Evolutionary conservation across 768 basidiomycete species (phyloP), one percentile per base, ranked within the genome.

Genomic region (Xerocomellus chrysenteron): DNA sequence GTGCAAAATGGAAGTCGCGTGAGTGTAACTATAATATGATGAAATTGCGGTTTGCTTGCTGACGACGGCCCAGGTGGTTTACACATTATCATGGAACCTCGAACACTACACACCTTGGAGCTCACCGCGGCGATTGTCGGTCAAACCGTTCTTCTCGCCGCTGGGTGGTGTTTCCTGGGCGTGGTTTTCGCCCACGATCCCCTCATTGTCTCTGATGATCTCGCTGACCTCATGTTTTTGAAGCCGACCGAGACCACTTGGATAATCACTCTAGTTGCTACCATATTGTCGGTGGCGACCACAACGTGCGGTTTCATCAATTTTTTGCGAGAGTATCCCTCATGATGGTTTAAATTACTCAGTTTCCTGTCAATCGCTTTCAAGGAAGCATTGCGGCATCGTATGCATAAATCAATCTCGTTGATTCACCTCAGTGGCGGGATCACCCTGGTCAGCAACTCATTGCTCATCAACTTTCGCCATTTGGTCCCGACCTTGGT

Each of bases 311-410:
- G 2, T n/a, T n/a, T 9, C 28, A 36, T 46, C 4, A 2, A 16
- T 1, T 30, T 37, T 35, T 36, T 13, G 5, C 2, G 4, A n/a
- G 4, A 19, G 10, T 19, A 10, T 14, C 9, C 5, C 36, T 52
- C 14, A 48, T 2, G 11, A 21, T 19, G 5, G 12, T 21, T 32
- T 16, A 2, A 33, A 7, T 40, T 32, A 1, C 17, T 3, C 36
- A 58, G 59, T 16, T 58, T 24, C 14, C 7, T 60, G 14, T 50
- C 59, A 0, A 58, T 56, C 12, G 43, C 62, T 2, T 14, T 64
- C 30, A 64, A 52, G 21, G 59, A 64, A n/a, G 64, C 63, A 16
- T 50, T 62, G 50, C 57, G 59, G 13, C 52, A 61, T n/a, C 49
- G 55, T 4, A 57, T 65, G 56, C 56, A 41, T 10, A 35, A 19